Evolutionary conservation across 2,329 filamentous ascomycete genomes (phyloP).

Genomic region (Ophiocordyceps camponoti-leonardi): DNA sequence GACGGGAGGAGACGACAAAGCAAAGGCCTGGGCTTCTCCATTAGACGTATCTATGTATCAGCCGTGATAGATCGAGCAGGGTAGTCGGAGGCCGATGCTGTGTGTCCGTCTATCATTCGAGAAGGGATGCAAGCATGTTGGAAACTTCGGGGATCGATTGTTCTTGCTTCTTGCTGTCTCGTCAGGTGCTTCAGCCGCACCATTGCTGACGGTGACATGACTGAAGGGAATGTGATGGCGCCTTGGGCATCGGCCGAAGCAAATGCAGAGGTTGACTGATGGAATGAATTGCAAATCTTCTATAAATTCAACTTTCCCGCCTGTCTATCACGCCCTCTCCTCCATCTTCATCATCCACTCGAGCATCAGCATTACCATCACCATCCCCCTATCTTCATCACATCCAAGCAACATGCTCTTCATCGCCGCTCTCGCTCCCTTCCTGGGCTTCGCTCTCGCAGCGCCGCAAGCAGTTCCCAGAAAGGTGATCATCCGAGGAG

Average conservation of each 20-base stretch:
- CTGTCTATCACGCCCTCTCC: background rate
- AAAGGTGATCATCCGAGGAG: background rate
- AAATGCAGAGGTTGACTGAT: too few relatives aligned
- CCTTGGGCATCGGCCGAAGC: too few relatives aligned
- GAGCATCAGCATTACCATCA: background rate
- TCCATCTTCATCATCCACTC: background rate
- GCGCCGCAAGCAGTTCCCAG: background rate
- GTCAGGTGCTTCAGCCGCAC: background rate
- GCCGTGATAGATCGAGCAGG: background rate
- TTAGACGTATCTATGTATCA: background rate
- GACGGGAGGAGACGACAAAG: background rate
- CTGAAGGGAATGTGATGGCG: background rate
- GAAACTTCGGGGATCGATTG: background rate
- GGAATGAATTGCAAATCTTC: too few relatives aligned
- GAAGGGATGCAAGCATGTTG: background rate
- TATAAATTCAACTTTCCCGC: background rate
- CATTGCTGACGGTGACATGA: background rate
- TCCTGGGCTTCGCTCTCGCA: background rate
- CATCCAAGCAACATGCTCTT: background rate
- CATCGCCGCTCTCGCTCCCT: background rate
- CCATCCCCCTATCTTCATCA: background rate
- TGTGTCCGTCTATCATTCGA: background rate
- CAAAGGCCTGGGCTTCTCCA: background rate
- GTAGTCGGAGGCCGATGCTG: background rate
- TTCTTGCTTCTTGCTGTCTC: background rate